Evolutionary conservation across 2,329 filamentous ascomycete genomes (phyloP).

Genomic region (Diatrype stigma): DNA sequence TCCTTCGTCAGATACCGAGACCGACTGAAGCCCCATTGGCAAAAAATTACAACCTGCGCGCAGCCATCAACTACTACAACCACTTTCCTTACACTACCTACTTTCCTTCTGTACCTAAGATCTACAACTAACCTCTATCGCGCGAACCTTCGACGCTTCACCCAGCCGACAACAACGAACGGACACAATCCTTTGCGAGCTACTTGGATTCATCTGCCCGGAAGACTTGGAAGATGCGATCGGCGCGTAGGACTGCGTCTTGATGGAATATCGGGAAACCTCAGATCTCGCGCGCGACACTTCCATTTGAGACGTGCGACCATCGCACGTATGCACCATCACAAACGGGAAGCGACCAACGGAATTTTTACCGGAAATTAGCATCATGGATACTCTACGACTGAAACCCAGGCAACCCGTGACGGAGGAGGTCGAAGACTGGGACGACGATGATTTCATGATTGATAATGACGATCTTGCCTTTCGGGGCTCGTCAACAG

Average conservation of each 20-base stretch:
- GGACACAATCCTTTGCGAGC: not conserved
- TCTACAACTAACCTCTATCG: no score
- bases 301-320: not conserved
- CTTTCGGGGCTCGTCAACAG: constrained; percentile 49
- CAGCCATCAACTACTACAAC: no score
- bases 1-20: not conserved
- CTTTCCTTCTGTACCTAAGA: no score
- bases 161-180: not conserved
- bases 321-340: not conserved
- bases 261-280: not conserved
- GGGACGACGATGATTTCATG: constrained; percentile 73
- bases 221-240: not conserved
- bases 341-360: not conserved
- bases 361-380: constrained; percentile 3
- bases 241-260: not conserved
- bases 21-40: no score
- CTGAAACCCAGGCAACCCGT: constrained; percentile 51
- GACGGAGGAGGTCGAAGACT: constrained; percentile 66
- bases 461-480: constrained; percentile 64
- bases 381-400: constrained; percentile 51
- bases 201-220: not conserved
- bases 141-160: not conserved
- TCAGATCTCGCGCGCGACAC: not conserved
- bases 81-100: no score
- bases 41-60: no score